Base-by-base conservation (phyloP, 129 eudicot genomes). In the Pittosporum tobira region DNA sequence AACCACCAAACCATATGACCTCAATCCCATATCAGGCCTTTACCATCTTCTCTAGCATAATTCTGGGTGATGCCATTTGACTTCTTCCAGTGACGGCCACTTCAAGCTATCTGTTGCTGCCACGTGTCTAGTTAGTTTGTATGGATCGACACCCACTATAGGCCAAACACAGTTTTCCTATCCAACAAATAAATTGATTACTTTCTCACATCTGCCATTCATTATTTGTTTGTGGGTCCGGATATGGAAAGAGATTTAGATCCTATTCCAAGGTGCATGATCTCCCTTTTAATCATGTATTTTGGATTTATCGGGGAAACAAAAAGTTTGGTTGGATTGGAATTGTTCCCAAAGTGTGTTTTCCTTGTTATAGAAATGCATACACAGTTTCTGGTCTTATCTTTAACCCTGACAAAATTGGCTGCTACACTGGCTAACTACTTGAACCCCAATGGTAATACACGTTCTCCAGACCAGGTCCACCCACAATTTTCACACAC, bases 181-280 rank as follows among this genome's bases (percentile, higher is more conserved):
- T 83, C 85, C 81, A 40, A 68, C 72, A 56, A 69, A 74, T 68
- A 59, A 62, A 51, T 51, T 19, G 59, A 71, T 67, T 68, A 69
- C 78, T 53, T 67, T 69, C 71, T 54, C 65, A 48, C 62, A 60
- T 58, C 37, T 28, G n/a, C 43, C 59, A 22, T 18, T 62, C 75
- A 77, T 77, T 71, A 72, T 65, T 45, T 62, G 28, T 62, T 75
- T 64, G 94, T 72, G 81, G 81, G 85, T 71, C 81, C 67, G 21
- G 27, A 14, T 23, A 20, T 59, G 21, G 34, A 23, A 48, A 37
- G 53, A 46, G 23, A 67, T 56, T 61, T 47, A 44, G 51, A 61
- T 36, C 50, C 31, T 42, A 63, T 59, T 58, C 40, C 63, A 68
- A 71, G 62, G 84, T 84, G 84, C 81, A 82, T 53, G 68, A 82